Evolutionary conservation across 139 green algal species (phyloP), one percentile per base, ranked within the genome.

Genomic region (Chlorella sorokiniana): DNA sequence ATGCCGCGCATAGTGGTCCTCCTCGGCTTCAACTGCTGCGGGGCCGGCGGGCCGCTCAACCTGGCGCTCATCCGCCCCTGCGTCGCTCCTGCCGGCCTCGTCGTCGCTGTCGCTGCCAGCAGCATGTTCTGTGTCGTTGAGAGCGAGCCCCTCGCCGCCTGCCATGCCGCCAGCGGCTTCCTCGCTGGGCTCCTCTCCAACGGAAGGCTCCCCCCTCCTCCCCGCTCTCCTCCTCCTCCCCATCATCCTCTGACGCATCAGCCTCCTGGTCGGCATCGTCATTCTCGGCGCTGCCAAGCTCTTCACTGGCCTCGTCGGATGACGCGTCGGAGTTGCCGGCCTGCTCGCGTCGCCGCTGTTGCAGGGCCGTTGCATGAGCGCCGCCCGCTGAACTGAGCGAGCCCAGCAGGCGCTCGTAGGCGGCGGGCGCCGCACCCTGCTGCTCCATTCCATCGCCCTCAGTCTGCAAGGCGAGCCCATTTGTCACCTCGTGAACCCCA

Each of bases 301-400:
- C 74, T 9, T 81, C 77, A 35, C 69, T 62, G 8, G 77, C 78
- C 10, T 76, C 54, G 1, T 38, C 18, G 2, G 38, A 51, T 2
- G 83, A 81, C 33, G 22, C 56, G 25, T 76, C 83, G 25, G 48
- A 62, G 76, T 78, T 42, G 33, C 76, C 82, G 23, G 74, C 73
- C 70, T 79, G 41, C 83, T 87, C 83, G 23, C 81, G 81, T 44
- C 65, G 68, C 45, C 76, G 77, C 83, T 83, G 78, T 69, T 78
- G 78, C 38, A 76, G 54, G 37, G 51, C 63, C 29, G 25, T 41
- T 4, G 83, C 83, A 69, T 84, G 65, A 11, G 72, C 76, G 51
- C 75, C 59, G 31, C 81, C 56, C 4, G 40, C 4, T 25, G 35
- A 37, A 11, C 42, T 27, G 40, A 87, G 68, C 9, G 78, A 84